A percentile compares a stretch with the other conserved stretches of the same genome.
phyloP scores from a whole-genome alignment of 768 basidiomycete genomes.

The Psilocybe cubensis region DNA sequence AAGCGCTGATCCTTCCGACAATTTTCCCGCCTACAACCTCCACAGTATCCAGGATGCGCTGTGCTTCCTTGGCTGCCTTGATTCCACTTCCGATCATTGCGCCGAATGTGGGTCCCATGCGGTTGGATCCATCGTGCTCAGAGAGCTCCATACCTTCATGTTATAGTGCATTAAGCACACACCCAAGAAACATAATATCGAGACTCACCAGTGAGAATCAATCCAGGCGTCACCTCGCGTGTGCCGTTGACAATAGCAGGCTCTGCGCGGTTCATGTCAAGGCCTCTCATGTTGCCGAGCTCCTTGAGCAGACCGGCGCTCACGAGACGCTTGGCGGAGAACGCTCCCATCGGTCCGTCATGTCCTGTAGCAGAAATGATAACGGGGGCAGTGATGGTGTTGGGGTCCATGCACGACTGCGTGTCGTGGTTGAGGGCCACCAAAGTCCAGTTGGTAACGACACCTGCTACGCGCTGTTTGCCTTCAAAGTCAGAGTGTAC shows the following conservation, averaged over 20 bases:
- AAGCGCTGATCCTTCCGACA: slow-evolving; percentile 37
- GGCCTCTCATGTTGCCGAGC: slow-evolving; percentile 78
- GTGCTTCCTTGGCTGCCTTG: slow-evolving; percentile 70
- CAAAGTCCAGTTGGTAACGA: slow-evolving; percentile 57
- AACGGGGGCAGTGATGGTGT: slow-evolving; percentile 81
- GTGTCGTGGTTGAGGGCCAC: slow-evolving; percentile 70
- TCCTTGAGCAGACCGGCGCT: slow-evolving; percentile 74
- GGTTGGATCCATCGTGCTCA: slow-evolving; percentile 78
- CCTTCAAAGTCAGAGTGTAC: slow-evolving; percentile 60
- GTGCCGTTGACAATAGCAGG: slow-evolving; percentile 80
- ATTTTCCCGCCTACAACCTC: slow-evolving; percentile 60
- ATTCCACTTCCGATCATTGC: slow-evolving; percentile 81
- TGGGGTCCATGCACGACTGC: slow-evolving; percentile 80
- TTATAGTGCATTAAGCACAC: slow-evolving; percentile 6
- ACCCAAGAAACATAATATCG: not conserved
- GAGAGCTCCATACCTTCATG: slow-evolving; percentile 77
- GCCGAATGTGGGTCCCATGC: slow-evolving; percentile 81
- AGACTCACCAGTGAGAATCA: slow-evolving; percentile 70
- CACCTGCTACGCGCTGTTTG: slow-evolving; percentile 53
- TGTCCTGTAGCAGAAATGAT: slow-evolving; percentile 76
- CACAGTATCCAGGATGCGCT: slow-evolving; percentile 51
- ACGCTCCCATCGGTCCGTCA: slow-evolving; percentile 82
- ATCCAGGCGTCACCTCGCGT: slow-evolving; percentile 74
- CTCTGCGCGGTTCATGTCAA: slow-evolving; percentile 85
- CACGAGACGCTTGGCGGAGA: slow-evolving; percentile 79